Conservation (phyloP, 2,329 filamentous ascomycete genomes). For the Aspergillus costaricaensis region DNA sequence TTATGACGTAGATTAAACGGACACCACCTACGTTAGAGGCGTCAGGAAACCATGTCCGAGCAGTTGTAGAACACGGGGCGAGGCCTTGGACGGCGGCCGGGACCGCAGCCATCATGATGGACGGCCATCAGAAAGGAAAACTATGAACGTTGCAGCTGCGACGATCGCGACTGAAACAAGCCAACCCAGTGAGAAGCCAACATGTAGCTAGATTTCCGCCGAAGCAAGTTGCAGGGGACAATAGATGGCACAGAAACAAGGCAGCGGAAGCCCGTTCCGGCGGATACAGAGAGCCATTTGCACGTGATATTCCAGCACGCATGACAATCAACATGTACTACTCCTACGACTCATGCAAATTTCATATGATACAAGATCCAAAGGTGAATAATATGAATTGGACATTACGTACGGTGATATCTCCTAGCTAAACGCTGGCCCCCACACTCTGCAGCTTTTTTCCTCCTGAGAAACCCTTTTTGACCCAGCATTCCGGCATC, state of each 20-base stretch:
- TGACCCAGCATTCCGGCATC: conserved; percentile 3
- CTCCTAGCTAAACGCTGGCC: conserved; percentile 1
- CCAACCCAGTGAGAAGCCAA: no score
- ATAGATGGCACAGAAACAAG: not conserved
- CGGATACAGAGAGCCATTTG: not conserved
- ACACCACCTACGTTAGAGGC: conserved; percentile 17
- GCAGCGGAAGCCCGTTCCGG: conserved; percentile 4
- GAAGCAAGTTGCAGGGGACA: not conserved
- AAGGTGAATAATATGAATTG: not conserved
- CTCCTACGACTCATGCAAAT: not conserved
- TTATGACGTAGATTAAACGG: conserved; percentile 21
- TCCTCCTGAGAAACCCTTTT: conserved; percentile 5
- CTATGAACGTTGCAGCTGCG: no score
- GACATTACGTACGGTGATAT: conserved; percentile 11
- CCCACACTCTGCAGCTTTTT: conserved; percentile 1
- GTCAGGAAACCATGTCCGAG: conserved; percentile 24
- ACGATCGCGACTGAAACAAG: no score
- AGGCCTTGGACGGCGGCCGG: not conserved
- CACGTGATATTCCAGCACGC: not conserved
- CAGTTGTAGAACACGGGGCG: not conserved
- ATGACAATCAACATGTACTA: not conserved
- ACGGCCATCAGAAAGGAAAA: not conserved
- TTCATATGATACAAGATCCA: not conserved
- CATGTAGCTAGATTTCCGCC: not conserved
- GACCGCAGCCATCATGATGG: not conserved